Evolutionary conservation across 2,329 filamentous ascomycete genomes (phyloP).

Genomic region (Colletotrichum sp.): DNA sequence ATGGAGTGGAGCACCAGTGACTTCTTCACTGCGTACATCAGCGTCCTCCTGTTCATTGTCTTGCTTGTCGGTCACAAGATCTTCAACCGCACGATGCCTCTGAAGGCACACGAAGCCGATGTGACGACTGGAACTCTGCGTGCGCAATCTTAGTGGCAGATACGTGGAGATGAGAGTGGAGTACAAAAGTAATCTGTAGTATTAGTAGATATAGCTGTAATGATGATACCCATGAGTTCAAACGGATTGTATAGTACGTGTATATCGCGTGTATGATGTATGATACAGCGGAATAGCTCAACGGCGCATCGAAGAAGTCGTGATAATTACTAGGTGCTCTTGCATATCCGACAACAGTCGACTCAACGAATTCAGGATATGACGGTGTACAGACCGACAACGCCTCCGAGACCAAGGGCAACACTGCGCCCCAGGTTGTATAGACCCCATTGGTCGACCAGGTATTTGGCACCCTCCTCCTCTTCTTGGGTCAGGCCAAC

Average conservation of each 20-base stretch:
- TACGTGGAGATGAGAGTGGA: neutral
- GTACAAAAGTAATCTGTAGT: constrained; percentile 4
- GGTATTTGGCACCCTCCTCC: constrained; percentile 51
- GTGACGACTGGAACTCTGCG: constrained; percentile 24
- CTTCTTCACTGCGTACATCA: constrained; percentile 71
- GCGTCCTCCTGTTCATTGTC: constrained; percentile 66
- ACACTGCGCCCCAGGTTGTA: constrained; percentile 52
- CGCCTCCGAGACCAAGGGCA: constrained; percentile 28
- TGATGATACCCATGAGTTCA: constrained; percentile 16
- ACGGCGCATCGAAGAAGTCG: neutral
- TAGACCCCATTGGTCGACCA: constrained; percentile 61
- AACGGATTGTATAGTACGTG: neutral
- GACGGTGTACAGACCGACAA: constrained; percentile 32
- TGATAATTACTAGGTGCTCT: neutral
- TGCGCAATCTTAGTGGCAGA: neutral
- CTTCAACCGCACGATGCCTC: constrained; percentile 41
- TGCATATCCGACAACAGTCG: neutral
- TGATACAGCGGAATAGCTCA: neutral
- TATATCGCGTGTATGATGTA: neutral
- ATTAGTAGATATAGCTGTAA: constrained; percentile 16
- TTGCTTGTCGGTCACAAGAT: constrained; percentile 67
- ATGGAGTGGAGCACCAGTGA: constrained; percentile 64
- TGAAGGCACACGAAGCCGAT: constrained; percentile 41
- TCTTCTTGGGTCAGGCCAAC: constrained; percentile 40
- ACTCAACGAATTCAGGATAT: constrained; percentile 12